phyloP scores from a whole-genome alignment of 257 asterid genomes.

The Nicotiana tabacum region DNA sequence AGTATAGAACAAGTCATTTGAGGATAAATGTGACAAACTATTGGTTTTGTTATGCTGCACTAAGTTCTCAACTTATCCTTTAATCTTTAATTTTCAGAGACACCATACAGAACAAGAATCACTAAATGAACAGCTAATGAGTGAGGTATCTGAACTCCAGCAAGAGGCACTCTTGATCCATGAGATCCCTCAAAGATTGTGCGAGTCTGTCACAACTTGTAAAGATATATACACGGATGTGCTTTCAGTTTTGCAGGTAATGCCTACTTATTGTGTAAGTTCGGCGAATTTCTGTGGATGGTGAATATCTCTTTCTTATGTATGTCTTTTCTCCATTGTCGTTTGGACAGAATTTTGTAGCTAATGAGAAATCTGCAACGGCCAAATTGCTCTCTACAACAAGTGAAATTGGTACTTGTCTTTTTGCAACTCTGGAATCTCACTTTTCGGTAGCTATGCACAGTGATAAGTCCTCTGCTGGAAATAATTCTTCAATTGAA shows the following conservation, averaged over 20 bases:
- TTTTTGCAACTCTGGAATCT: constrained; percentile 70
- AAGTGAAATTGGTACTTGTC: constrained; percentile 56
- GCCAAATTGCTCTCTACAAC: constrained; percentile 59
- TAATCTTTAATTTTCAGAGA: constrained; percentile 43
- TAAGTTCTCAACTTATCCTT: constrained; percentile 2
- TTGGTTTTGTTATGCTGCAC: background rate
- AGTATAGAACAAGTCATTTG: background rate
- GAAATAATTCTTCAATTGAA: constrained; percentile 30
- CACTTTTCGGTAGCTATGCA: constrained; percentile 40
- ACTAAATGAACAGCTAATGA: constrained; percentile 43
- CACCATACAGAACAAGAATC: constrained; percentile 45
- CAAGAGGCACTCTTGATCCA: constrained; percentile 43
- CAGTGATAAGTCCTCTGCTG: constrained; percentile 24
- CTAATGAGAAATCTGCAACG: constrained; percentile 50
- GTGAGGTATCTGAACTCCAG: constrained; percentile 54
- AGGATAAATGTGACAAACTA: background rate
- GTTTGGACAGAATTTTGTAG: constrained; percentile 42
- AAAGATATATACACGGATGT: constrained; percentile 55
- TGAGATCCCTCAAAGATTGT: constrained; percentile 52
- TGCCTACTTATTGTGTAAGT: constrained; percentile 3
- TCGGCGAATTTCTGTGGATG: background rate
- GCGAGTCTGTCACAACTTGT: constrained; percentile 50
- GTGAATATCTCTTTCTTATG: background rate
- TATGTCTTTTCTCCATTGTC: background rate
- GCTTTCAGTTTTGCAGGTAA: constrained; percentile 59